These are phyloP conservation scores for Dactylellina sp. DNA, from an alignment of 2,329 filamentous ascomycete genomes.

Conservation along the genomic window DNA sequence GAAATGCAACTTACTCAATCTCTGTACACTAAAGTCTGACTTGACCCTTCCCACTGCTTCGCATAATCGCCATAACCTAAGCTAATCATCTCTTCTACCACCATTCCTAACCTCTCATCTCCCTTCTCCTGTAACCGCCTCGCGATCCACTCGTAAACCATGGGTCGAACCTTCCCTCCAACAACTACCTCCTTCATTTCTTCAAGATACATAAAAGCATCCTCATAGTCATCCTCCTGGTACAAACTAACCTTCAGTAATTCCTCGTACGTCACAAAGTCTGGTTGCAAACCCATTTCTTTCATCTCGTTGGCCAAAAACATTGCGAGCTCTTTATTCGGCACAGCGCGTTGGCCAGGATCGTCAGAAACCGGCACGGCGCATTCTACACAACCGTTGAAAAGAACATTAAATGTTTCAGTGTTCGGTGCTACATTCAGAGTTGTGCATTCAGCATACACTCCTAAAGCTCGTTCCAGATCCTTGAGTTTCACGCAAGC, in stretches of 20 bases:
- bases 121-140: constrained; percentile 58
- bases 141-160: constrained; percentile 63
- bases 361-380: constrained; percentile 27
- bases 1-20: constrained; percentile 5
- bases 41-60: constrained; percentile 21
- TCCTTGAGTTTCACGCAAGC: constrained; percentile 65
- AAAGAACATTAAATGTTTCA: constrained; percentile 73
- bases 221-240: constrained; percentile 64
- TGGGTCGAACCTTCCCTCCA: constrained; percentile 55
- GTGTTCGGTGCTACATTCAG: constrained; percentile 66
- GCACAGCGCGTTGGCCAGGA: background rate
- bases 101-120: constrained; percentile 62
- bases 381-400: constrained; percentile 66
- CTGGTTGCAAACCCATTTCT: constrained; percentile 68
- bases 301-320: constrained; percentile 74
- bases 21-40: constrained; percentile 7
- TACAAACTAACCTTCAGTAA: constrained; percentile 71
- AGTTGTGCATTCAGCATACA: constrained; percentile 71
- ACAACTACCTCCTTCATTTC: constrained; percentile 66
- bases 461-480: constrained; percentile 69
- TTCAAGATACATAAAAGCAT: constrained; percentile 67
- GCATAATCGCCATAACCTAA: constrained; percentile 54
- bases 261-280: constrained; percentile 72
- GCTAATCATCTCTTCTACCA: constrained; percentile 61
- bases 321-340: constrained; percentile 70